Percentiles rank a stretch among this genome's conserved stretches.
phyloP scores from a whole-genome alignment of 768 basidiomycete genomes.

The Lactarius psammicola region DNA sequence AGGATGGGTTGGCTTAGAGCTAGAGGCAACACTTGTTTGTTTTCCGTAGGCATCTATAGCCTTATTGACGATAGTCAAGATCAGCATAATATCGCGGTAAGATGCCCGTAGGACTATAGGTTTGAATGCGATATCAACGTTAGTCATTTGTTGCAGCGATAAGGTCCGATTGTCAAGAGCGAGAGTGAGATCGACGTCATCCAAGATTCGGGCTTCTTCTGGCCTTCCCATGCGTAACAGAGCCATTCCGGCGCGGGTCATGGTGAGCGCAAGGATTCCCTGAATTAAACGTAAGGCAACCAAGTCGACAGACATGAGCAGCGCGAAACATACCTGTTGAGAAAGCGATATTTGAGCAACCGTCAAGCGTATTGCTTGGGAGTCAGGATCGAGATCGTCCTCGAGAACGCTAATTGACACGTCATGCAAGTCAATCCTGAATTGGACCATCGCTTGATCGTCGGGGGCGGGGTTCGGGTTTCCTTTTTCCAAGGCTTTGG shows the following conservation, averaged over 20 bases:
- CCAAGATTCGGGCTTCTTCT: constrained; percentile 88
- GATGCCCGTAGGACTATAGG: constrained; percentile 94
- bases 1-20: constrained; percentile 24
- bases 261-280: constrained; percentile 77
- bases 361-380: constrained; percentile 84
- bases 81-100: constrained; percentile 89
- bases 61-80: constrained; percentile 80
- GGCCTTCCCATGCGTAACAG: constrained; percentile 82
- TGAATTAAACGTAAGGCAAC: constrained; percentile 35
- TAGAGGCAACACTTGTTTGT: constrained; percentile 34
- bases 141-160: constrained; percentile 68
- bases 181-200: constrained; percentile 85
- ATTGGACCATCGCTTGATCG: constrained; percentile 44
- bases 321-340: constrained; percentile 64
- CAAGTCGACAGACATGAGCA: background rate
- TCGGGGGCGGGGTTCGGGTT: constrained; percentile 8
- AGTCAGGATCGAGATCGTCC: constrained; percentile 70
- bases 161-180: constrained; percentile 81
- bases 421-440: constrained; percentile 86
- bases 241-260: constrained; percentile 90
- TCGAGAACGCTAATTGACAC: constrained; percentile 87
- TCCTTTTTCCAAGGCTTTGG: constrained; percentile 25
- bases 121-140: constrained; percentile 75
- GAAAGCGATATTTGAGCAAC: constrained; percentile 84
- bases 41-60: constrained; percentile 74